These are phyloP conservation scores for Aspergillus bombycis DNA, from an alignment of 2,329 filamentous ascomycete species.

Conservation along the genomic window DNA sequence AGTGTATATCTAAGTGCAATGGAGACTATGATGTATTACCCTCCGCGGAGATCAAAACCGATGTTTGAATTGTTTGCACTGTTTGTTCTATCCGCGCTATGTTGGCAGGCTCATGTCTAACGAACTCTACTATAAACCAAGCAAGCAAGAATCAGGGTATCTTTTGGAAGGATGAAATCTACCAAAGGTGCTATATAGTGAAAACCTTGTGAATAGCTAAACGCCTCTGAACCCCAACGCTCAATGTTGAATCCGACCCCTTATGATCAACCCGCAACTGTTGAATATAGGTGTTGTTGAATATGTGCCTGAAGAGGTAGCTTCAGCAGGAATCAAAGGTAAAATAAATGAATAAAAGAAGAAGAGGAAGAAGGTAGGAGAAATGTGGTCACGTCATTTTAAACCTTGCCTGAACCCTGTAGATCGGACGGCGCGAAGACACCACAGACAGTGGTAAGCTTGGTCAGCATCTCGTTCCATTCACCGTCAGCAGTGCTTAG, in stretches of 20 bases:
- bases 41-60: conserved; percentile 18
- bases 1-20: not conserved
- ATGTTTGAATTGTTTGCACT: conserved; percentile 37
- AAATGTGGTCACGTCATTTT: conserved; percentile 1
- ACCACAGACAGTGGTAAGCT: conserved; percentile 56
- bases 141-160: not conserved
- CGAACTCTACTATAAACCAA: not conserved
- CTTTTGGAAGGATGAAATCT: not conserved
- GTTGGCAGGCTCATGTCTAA: not conserved
- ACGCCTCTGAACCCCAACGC: conserved; percentile 15
- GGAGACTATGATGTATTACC: not conserved
- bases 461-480: conserved; percentile 87
- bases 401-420: conserved; percentile 14
- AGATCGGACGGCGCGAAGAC: conserved; percentile 41
- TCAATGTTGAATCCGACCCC: conserved; percentile 36
- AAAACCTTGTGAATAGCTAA: not conserved
- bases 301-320: not conserved
- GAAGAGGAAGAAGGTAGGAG: conserved; percentile 1
- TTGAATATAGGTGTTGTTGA: conserved; percentile 30
- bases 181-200: not conserved
- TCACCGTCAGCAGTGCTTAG: conserved; percentile 80
- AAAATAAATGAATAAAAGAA: not conserved
- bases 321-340: not conserved
- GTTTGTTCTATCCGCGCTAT: not conserved
- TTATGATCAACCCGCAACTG: conserved; percentile 24